These are phyloP conservation scores for Moricandia arvensis DNA, from an alignment of 345 rosid species.

Conservation along the genomic window DNA sequence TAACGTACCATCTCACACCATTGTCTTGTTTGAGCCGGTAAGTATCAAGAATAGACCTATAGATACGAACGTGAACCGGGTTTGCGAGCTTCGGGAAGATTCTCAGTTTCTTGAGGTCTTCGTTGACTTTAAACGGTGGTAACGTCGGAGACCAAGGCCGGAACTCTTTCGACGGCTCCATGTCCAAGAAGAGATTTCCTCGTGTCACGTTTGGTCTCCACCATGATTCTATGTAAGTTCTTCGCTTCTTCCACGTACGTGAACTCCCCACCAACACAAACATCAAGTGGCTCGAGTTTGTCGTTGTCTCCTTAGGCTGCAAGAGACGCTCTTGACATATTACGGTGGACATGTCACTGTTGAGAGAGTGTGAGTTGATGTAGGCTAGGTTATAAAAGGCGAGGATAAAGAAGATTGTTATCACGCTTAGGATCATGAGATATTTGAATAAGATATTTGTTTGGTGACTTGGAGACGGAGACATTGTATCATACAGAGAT, in stretches of 20 bases:
- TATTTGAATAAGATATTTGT: slow-evolving; percentile 11
- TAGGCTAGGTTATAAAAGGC: background rate
- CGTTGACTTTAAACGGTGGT: slow-evolving; percentile 52
- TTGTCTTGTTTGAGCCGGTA: slow-evolving; percentile 35
- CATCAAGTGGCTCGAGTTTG: slow-evolving; percentile 47
- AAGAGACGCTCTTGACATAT: slow-evolving; percentile 2
- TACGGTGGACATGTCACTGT: background rate
- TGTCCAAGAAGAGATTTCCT: slow-evolving; percentile 29
- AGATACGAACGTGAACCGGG: slow-evolving; percentile 35
- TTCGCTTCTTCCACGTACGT: slow-evolving; percentile 42
- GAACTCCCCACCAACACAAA: slow-evolving; percentile 45
- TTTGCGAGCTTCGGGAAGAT: slow-evolving; percentile 32
- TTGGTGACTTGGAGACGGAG: slow-evolving; percentile 9
- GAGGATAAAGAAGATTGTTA: slow-evolving; percentile 1
- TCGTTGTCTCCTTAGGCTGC: slow-evolving; percentile 18
- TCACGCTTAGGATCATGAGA: background rate
- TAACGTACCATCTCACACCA: slow-evolving; percentile 40
- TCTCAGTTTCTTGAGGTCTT: slow-evolving; percentile 39
- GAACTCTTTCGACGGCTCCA: slow-evolving; percentile 38
- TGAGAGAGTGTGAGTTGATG: slow-evolving; percentile 1
- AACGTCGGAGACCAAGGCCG: slow-evolving; percentile 50
- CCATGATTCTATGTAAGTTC: slow-evolving; percentile 49
- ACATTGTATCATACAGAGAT: slow-evolving; percentile 2
- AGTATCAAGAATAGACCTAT: slow-evolving; percentile 49
- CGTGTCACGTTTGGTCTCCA: slow-evolving; percentile 61